Evolutionary conservation across 2,329 filamentous ascomycete genomes (phyloP).

Genomic region (Alternaria ventricosa): DNA sequence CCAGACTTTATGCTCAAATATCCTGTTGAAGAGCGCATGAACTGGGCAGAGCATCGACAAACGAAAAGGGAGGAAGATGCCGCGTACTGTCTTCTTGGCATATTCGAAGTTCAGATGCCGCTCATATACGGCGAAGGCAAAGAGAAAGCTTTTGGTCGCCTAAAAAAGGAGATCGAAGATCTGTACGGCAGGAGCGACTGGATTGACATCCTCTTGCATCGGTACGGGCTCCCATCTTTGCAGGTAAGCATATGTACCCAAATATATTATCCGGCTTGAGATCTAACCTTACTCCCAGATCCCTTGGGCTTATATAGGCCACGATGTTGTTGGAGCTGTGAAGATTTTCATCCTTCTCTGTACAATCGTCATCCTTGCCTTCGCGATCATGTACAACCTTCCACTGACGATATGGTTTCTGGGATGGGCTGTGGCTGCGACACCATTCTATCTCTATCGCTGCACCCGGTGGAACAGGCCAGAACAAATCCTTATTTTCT

Average conservation of each 20-base stretch:
- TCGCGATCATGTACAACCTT: no score
- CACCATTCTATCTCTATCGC: not conserved
- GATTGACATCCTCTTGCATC: not conserved
- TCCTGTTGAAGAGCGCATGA: constrained; percentile 10
- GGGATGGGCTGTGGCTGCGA: not conserved
- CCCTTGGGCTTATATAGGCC: no score
- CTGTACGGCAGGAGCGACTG: not conserved
- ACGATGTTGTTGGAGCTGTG: no score
- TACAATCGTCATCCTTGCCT: no score
- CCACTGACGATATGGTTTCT: no score
- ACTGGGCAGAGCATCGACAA: constrained; percentile 9
- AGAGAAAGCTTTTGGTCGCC: not conserved
- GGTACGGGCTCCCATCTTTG: not conserved
- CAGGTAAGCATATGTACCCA: not conserved
- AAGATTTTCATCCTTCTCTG: no score
- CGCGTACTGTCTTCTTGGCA: constrained; percentile 38
- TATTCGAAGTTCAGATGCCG: constrained; percentile 30
- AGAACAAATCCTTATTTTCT: not conserved
- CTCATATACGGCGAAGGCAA: constrained; percentile 13
- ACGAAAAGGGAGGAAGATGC: constrained; percentile 31
- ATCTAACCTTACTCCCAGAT: no score
- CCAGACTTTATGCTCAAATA: not conserved
- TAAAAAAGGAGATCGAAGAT: not conserved
- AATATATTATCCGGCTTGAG: no score
- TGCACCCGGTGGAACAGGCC: not conserved